Evolutionary conservation across 257 asterid genomes (phyloP), one percentile per base, ranked within the genome.

Genomic region (Asclepias syriaca): DNA sequence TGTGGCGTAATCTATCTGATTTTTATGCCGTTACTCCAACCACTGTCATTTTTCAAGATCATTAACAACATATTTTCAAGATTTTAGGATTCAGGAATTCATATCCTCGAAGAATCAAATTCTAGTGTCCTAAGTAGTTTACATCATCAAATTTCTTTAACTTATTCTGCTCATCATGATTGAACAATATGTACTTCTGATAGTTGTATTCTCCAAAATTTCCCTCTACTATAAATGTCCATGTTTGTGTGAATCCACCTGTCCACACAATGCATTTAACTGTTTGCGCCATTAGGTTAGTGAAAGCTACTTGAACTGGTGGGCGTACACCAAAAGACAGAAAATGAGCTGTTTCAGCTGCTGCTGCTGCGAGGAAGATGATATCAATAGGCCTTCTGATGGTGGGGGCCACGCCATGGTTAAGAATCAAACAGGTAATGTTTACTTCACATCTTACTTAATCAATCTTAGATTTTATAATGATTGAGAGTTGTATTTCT

Each of bases 301-400:
- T 54, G 13, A 21, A 6, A 18, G n/a, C 39, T 37, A 12, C 53
- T 8, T 40, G 24, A n/a, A 15, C 55, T 21, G 54, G 58, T 32
- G 54, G 72, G 7, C 72, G 10, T 29, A 15, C 0, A 34, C 65
- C 48, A 71, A 66, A 56, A 72, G 77, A 71, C 71, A 64, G 71
- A 50, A 32, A 68, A 89, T 90, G 97, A 82, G 96, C 81, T 88
- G 96, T 78, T 87, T 88, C 79, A 22, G 89, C 81, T 90, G 97
- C 81, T 90, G 97, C 81, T 90, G 97, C 76, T 90, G 91, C 68
- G 85, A 74, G 65, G 90, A 88, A 34, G 89, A 81, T 78, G 96
- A 90, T 65, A 70, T 79, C 82, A 74, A 73, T 45, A 87, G 79
- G 82, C 80, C 83, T 54, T 29, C 87, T 72, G 88, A 90, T 73